Evolutionary conservation across 129 eudicot species (phyloP).

Genomic region (Lactuca saligna): DNA sequence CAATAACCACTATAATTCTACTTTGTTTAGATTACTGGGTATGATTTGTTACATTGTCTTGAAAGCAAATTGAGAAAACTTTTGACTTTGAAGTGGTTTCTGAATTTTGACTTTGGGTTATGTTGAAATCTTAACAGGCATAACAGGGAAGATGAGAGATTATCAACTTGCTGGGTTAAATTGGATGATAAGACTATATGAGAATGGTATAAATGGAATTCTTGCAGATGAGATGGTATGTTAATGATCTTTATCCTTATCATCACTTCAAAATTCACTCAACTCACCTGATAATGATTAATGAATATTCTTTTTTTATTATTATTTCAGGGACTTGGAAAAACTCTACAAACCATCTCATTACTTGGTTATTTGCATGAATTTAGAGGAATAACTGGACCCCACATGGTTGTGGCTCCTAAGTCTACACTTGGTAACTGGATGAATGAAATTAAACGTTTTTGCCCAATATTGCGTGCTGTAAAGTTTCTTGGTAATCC

Average conservation of each 20-base stretch:
- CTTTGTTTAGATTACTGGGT: no score
- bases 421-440: slow-evolving; percentile 99
- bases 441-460: slow-evolving; percentile 97
- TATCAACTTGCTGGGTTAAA: slow-evolving; percentile 99
- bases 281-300: not conserved
- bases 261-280: not conserved
- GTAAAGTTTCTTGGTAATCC: slow-evolving; percentile 96
- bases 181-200: slow-evolving; percentile 90
- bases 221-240: slow-evolving; percentile 99
- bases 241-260: not conserved
- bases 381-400: slow-evolving; percentile 94
- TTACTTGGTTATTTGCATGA: slow-evolving; percentile 94
- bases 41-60: no score
- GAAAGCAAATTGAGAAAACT: no score
- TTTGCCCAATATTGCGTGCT: slow-evolving; percentile 88
- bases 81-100: not conserved
- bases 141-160: slow-evolving; percentile 99
- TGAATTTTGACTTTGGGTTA: not conserved
- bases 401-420: slow-evolving; percentile 99
- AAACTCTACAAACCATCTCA: slow-evolving; percentile 94
- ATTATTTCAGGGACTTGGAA: slow-evolving; percentile 80
- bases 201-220: slow-evolving; percentile 95
- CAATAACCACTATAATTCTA: no score
- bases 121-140: slow-evolving; percentile 46
- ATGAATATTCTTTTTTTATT: not conserved